Conservation (phyloP, 768 basidiomycete species). For the Cyclocybe aegerita region DNA sequence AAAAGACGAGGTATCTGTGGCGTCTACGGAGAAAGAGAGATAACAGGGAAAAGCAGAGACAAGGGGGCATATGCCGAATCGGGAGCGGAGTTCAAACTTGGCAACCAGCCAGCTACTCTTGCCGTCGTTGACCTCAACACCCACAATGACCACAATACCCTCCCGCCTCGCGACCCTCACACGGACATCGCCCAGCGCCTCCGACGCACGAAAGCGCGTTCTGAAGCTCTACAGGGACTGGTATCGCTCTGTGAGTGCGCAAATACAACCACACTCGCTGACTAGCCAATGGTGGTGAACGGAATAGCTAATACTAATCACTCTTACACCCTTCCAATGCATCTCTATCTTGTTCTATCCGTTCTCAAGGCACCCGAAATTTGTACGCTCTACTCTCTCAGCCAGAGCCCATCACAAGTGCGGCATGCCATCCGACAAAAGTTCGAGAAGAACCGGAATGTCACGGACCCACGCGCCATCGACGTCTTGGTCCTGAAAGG, state of each 20-base stretch:
- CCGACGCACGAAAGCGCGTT: constrained; percentile 67
- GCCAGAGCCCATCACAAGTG: constrained; percentile 73
- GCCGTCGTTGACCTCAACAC: constrained; percentile 1
- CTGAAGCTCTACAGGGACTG: constrained; percentile 88
- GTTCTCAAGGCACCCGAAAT: constrained; percentile 83
- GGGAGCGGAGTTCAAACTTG: constrained; percentile 25
- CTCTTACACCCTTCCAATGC: no score
- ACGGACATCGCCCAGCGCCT: constrained; percentile 49
- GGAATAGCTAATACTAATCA: neutral
- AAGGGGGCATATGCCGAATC: constrained; percentile 10
- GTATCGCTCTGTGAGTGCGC: constrained; percentile 79
- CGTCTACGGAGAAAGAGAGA: constrained; percentile 11
- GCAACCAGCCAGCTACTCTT: constrained; percentile 15
- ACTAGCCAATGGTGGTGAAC: neutral
- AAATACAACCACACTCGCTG: neutral
- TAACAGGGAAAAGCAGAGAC: constrained; percentile 1
- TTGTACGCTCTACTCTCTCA: constrained; percentile 76
- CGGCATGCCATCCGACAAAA: constrained; percentile 81
- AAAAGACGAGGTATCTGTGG: constrained; percentile 2
- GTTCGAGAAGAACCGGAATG: constrained; percentile 84
- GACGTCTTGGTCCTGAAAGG: constrained; percentile 86
- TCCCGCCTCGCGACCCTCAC: constrained; percentile 78
- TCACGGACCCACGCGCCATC: constrained; percentile 79
- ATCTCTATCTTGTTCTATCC: no score
- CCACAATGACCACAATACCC: constrained; percentile 74